Base-by-base conservation (phyloP, 306 rosid genomes). In the Fragaria vesca region DNA sequence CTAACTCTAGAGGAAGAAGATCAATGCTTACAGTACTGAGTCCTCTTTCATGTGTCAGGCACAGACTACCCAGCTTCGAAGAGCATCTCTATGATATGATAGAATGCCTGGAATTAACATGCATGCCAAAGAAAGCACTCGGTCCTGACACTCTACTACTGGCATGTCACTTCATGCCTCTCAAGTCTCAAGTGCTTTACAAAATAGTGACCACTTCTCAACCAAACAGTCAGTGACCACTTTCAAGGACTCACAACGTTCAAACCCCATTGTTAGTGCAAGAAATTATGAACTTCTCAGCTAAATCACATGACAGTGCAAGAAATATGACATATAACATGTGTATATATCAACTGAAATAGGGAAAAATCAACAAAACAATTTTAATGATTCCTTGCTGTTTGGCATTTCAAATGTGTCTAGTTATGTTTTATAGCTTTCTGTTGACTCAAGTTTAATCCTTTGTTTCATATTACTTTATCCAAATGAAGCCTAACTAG, bases 171-270 rank as follows among this genome's bases (percentile, higher is more conserved):
- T 76, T 71, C 42, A 1, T 52, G 28, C 58, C n/a, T 18, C 58
- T 50, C 5, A 4, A 78, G 79, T 18, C 58, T 50, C 5, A 4
- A 78, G 79, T 82, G 62, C 69, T 60, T 50, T 78, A 66, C 58
- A 51, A 30, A 68, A 60, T 61, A 68, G 52, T 26, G 8, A 16
- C 80, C 75, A 74, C 57, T 54, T 43, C 70, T 66, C 70, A 34
- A 66, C 70, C 45, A 66, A 17, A 17, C 47, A 17, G 4, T 73
- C 63, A 42, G 68, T 36, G 8, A 11, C 77, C 79, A 74, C 66
- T 54, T 55, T 54, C 40, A 58, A 60, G 45, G 28, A 18, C 40
- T 74, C 28, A 21, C 9, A 12, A 3, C 47, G 69, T 43, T 42
- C 72, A 74, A 42, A 40, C 42, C 15, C 66, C 69, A 74, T 26